phyloP scores from a whole-genome alignment of 2,329 filamentous ascomycete species.

The Aschersonia sp. region DNA sequence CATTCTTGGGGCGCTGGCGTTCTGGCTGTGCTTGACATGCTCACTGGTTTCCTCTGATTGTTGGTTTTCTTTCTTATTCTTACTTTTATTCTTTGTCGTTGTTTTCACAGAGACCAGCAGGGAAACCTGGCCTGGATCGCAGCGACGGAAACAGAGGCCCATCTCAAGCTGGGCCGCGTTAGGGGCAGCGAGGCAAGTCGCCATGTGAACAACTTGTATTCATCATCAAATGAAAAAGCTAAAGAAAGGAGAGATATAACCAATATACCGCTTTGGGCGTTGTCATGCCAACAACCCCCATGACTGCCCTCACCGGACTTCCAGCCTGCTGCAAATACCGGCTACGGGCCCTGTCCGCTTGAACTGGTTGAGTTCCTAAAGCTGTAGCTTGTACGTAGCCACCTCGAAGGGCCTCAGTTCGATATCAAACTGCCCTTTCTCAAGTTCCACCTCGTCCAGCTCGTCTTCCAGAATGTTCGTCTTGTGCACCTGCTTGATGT shows the following conservation, averaged over 20 bases:
- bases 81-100: too few relatives aligned
- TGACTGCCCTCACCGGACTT: too few relatives aligned
- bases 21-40: background rate
- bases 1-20: background rate
- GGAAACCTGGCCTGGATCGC: too few relatives aligned
- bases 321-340: conserved; percentile 7
- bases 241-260: too few relatives aligned
- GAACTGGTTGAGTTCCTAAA: conserved; percentile 20
- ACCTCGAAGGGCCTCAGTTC: conserved; percentile 72
- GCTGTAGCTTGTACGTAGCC: conserved; percentile 56
- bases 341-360: conserved; percentile 11
- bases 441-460: conserved; percentile 44
- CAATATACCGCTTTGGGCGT: too few relatives aligned
- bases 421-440: conserved; percentile 39
- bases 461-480: conserved; percentile 85
- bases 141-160: too few relatives aligned
- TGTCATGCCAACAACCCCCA: too few relatives aligned
- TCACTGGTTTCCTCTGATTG: background rate
- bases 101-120: too few relatives aligned
- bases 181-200: too few relatives aligned
- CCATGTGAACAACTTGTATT: background rate
- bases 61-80: background rate
- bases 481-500: conserved; percentile 66
- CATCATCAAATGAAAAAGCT: background rate
- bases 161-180: too few relatives aligned